These are phyloP conservation scores for Claviceps pazoutovae DNA, from an alignment of 2,329 filamentous ascomycete genomes.

Conservation along the genomic window DNA sequence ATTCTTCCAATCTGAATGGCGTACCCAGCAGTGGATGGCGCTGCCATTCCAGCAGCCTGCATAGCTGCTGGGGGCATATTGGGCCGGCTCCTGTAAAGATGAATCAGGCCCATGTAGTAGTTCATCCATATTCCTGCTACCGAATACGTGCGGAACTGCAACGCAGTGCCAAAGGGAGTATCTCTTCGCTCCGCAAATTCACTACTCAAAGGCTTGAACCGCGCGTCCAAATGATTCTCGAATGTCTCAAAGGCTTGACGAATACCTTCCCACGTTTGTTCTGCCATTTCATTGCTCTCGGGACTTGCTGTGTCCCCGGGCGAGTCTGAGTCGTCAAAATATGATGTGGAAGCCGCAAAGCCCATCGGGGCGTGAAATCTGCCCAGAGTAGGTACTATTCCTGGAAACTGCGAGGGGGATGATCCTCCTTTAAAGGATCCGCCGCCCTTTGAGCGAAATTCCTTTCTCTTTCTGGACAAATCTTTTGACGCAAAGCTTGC, in stretches of 20 bases:
- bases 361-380: slow-evolving; percentile 38
- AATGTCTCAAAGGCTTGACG: slow-evolving; percentile 56
- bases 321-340: slow-evolving; percentile 28
- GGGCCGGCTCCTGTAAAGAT: slow-evolving; percentile 71
- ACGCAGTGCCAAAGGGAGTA: slow-evolving; percentile 66
- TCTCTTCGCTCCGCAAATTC: slow-evolving; percentile 49
- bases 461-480: slow-evolving; percentile 60
- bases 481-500: slow-evolving; percentile 69
- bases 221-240: slow-evolving; percentile 49
- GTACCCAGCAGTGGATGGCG: slow-evolving; percentile 53
- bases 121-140: slow-evolving; percentile 80
- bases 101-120: slow-evolving; percentile 72
- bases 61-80: slow-evolving; percentile 84
- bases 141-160: slow-evolving; percentile 75
- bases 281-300: slow-evolving; percentile 51
- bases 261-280: slow-evolving; percentile 68
- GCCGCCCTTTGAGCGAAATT: slow-evolving; percentile 22
- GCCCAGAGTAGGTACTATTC: slow-evolving; percentile 40
- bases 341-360: slow-evolving; percentile 35
- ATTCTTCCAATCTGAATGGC: slow-evolving; percentile 71
- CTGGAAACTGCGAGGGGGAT: slow-evolving; percentile 34
- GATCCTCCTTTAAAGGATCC: slow-evolving; percentile 14
- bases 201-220: slow-evolving; percentile 61
- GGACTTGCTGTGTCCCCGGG: slow-evolving; percentile 46
- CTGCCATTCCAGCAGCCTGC: slow-evolving; percentile 69